Evolutionary conservation across 176 grass and related monocot species (phyloP).

Genomic region (Hordeum vulgare): DNA sequence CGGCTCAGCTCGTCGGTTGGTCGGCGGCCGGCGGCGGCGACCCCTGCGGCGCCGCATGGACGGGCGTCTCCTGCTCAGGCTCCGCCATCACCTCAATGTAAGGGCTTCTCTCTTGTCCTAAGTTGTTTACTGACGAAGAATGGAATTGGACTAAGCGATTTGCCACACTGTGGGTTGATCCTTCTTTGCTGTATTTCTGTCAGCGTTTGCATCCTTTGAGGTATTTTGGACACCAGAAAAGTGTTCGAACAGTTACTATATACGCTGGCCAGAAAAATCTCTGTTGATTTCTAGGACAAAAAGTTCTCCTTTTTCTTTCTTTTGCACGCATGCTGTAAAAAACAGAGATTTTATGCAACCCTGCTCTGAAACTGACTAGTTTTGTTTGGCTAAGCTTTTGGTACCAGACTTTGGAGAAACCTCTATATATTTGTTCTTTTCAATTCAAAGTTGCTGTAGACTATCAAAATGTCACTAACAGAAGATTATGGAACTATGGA

Average conservation of each 20-base stretch:
- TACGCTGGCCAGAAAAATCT: neutral
- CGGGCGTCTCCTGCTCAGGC: slow-evolving; percentile 67
- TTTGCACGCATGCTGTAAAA: neutral
- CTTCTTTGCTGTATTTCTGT: neutral
- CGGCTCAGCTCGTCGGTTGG: slow-evolving; percentile 74
- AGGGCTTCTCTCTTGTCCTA: neutral
- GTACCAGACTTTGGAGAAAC: neutral
- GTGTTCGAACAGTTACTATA: neutral
- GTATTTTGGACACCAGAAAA: neutral
- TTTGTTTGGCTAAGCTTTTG: neutral
- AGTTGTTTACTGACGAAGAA: neutral
- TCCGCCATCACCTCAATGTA: slow-evolving; percentile 82
- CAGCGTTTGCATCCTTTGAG: neutral
- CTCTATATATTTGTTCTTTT: neutral
- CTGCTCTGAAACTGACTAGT: neutral
- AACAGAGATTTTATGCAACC: neutral
- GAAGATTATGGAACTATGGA: neutral
- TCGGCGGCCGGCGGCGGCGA: slow-evolving; percentile 61
- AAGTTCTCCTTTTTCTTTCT: neutral
- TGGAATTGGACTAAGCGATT: neutral
- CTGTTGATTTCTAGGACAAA: neutral
- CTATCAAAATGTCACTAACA: neutral
- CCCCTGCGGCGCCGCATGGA: slow-evolving; percentile 85
- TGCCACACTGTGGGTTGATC: neutral
- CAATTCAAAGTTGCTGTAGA: neutral